These are phyloP conservation scores for Aureobasidium uvarum DNA, from an alignment of 2,329 filamentous ascomycete genomes.

Conservation along the genomic window DNA sequence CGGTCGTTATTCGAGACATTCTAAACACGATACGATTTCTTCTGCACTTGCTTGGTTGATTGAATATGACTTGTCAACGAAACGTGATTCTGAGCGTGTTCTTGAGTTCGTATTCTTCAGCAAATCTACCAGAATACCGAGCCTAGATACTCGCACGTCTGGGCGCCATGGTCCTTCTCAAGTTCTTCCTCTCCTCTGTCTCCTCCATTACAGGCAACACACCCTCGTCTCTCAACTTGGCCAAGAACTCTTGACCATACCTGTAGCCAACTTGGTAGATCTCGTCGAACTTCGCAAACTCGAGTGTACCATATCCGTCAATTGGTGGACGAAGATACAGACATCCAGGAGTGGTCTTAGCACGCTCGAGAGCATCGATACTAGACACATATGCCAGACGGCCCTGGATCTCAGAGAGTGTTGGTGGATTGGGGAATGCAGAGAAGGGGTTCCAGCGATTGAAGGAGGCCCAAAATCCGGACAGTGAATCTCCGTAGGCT, in stretches of 20 bases:
- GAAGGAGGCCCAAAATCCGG: constrained; percentile 88
- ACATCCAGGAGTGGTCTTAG: constrained; percentile 86
- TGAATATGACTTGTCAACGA: too few species aligned
- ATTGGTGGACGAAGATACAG: constrained; percentile 96
- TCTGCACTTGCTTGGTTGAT: too few species aligned
- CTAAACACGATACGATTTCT: too few species aligned
- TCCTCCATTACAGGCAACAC: constrained; percentile 60
- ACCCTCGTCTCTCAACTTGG: constrained; percentile 73
- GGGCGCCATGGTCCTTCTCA: constrained; percentile 54
- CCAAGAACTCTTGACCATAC: constrained; percentile 78
- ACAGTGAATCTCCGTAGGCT: constrained; percentile 87
- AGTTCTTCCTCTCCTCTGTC: constrained; percentile 52
- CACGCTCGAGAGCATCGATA: constrained; percentile 88
- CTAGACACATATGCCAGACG: constrained; percentile 92
- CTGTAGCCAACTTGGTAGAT: constrained; percentile 87
- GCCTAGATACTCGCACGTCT: constrained; percentile 49
- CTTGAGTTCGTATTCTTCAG: too few species aligned
- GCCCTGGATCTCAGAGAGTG: constrained; percentile 92
- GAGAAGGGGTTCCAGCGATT: constrained; percentile 99
- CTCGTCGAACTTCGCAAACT: constrained; percentile 97
- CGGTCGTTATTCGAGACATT: too few species aligned
- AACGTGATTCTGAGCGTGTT: too few species aligned
- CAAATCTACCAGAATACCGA: not conserved
- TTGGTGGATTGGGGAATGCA: constrained; percentile 83
- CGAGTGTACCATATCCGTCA: constrained; percentile 87